Evolutionary conservation across 148 eudicot species (phyloP).

Genomic region (Euryodendron excelsum): DNA sequence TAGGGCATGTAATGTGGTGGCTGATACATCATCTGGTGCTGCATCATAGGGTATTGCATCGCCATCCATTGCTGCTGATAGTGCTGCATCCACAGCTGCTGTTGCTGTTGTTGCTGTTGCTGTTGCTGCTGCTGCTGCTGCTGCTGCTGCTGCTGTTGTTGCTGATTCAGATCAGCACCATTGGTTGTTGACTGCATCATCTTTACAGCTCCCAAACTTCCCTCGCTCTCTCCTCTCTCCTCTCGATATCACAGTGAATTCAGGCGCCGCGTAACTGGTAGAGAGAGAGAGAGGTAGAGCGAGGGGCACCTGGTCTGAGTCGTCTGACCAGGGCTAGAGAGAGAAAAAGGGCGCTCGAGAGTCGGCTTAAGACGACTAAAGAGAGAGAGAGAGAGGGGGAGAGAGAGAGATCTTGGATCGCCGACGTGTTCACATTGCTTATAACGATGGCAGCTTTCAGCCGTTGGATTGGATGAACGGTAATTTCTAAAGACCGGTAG

Average conservation of each 20-base stretch:
- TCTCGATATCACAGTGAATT: not conserved
- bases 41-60: slow-evolving; percentile 31
- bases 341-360: not conserved
- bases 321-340: slow-evolving; percentile 11
- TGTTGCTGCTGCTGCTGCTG: slow-evolving; percentile 36
- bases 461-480: no score
- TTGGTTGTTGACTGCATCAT: slow-evolving; percentile 27
- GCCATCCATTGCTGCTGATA: slow-evolving; percentile 31
- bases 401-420: no score
- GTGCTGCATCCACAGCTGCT: slow-evolving; percentile 16
- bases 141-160: slow-evolving; percentile 28
- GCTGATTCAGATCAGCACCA: slow-evolving; percentile 31
- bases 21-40: slow-evolving; percentile 29
- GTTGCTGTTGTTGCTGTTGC: no score
- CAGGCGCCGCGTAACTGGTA: not conserved
- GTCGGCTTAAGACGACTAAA: not conserved
- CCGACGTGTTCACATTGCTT: no score
- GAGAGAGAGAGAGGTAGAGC: slow-evolving; percentile 13
- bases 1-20: slow-evolving; percentile 43
- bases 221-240: not conserved
- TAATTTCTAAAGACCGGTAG: no score
- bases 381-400: no score
- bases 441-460: no score
- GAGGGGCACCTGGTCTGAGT: not conserved
- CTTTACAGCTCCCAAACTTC: not conserved